These are phyloP conservation scores for Chaetomium globosum DNA, from an alignment of 2,329 filamentous ascomycete species.

Conservation along the genomic window DNA sequence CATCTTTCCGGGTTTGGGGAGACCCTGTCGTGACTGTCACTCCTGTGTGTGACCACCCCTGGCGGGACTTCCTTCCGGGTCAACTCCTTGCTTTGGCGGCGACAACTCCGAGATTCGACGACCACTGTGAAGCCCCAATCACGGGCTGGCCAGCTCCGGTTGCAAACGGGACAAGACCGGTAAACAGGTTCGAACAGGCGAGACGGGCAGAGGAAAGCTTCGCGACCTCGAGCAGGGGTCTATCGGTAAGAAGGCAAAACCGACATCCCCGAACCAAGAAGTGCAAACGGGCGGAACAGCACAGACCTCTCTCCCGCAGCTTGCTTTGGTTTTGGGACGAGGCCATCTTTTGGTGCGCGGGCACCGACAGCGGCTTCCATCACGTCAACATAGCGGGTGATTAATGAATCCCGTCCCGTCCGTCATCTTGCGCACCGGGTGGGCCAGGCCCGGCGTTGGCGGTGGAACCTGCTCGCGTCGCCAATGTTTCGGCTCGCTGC, in stretches of 20 bases:
- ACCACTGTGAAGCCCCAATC: background rate
- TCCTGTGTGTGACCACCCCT: background rate
- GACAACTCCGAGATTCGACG: background rate
- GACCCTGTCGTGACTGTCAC: background rate
- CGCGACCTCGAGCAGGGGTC: background rate
- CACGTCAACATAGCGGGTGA: background rate
- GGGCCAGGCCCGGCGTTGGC: conserved; percentile 7
- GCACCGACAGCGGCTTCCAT: too few relatives aligned
- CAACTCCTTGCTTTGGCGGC: background rate
- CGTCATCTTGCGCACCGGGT: background rate
- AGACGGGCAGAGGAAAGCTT: background rate
- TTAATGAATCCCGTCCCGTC: background rate
- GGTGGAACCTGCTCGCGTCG: conserved; percentile 9
- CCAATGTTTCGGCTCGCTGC: conserved; percentile 27
- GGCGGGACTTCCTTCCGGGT: background rate
- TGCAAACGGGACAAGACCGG: conserved; percentile 16
- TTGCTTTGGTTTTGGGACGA: conserved; percentile 7
- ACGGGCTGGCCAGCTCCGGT: background rate
- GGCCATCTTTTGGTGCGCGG: background rate
- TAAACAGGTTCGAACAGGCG: background rate
- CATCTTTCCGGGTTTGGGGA: background rate
- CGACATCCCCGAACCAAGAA: conserved; percentile 1
- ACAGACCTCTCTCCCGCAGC: conserved; percentile 17
- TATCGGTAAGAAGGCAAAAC: background rate
- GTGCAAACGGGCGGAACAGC: conserved; percentile 18